Evolutionary conservation across 225 moss, liverwort and hornwort genomes (phyloP), one percentile per base, ranked within the genome.

Genomic region (Thuidium tamariscinum): DNA sequence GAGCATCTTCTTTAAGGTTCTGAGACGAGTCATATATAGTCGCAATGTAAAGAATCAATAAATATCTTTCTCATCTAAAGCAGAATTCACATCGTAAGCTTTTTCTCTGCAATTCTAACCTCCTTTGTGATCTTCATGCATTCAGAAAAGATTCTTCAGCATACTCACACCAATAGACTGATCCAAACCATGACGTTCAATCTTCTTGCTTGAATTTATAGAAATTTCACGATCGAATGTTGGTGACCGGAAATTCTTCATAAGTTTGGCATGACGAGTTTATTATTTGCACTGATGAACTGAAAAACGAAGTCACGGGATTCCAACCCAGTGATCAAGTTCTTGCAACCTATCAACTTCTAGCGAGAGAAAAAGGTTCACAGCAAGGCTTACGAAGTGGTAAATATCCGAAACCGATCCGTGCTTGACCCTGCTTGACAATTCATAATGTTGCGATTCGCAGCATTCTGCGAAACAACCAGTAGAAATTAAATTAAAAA

Each of bases 371-470:
- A 34, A 61, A 60, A 54, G 71, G 52, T 9, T 48, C 67, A 78
- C 41, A 78, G 66, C 29, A 62, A 76, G 52, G 52, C 93, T 64
- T 92, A 94, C 93, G 74, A 81, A n/a, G 95, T 94, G 63, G 90
- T 91, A 11, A 90, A 89, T 93, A 92, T 91, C 67, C 93, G 90
- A n/a, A 88, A 87, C 18, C 90, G 93, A 85, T 95, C 93, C 69
- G 93, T 95, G 85, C 89, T 95, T 37, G 95, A 94, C 37, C 93
- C 92, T 84, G 94, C 93, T 64, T 92, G 92, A 89, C 92, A 95
- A 48, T 87, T 89, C 36, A 81, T 91, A 36, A 90, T 93, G 77
- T 88, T 88, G 52, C 90, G 90, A 83, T 94, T 95, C 30, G 83
- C 83, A 82, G 91, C 55, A 77, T 94, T 94, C 93, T 95, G 90